phyloP scores from a whole-genome alignment of 2,329 filamentous ascomycete species.

The Trichophyton simii region DNA sequence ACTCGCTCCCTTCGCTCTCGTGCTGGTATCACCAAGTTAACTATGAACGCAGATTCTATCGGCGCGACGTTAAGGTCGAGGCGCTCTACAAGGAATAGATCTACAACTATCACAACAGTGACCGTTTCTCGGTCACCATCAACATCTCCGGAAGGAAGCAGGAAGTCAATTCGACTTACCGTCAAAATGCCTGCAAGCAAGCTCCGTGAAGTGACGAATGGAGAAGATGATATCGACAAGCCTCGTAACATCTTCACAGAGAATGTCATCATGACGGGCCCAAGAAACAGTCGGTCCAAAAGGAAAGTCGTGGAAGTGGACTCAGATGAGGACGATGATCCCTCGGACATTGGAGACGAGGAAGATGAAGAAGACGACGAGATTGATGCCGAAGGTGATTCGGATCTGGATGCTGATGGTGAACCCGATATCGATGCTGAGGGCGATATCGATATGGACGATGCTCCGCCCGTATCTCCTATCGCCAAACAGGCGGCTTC shows the following conservation, averaged over 20 bases:
- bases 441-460: conserved; percentile 35
- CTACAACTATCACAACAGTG: conserved; percentile 20
- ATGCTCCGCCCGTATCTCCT: conserved; percentile 29
- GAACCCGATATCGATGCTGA: conserved; percentile 21
- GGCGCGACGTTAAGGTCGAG: conserved; percentile 27
- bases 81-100: conserved; percentile 23
- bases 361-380: conserved; percentile 33
- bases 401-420: conserved; percentile 20
- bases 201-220: conserved; percentile 35
- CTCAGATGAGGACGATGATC: conserved; percentile 36
- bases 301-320: conserved; percentile 35
- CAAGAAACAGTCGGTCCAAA: conserved; percentile 34
- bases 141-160: conserved; percentile 24
- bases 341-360: conserved; percentile 32
- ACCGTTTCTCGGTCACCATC: conserved; percentile 28
- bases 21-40: conserved; percentile 18
- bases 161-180: conserved; percentile 35
- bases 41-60: conserved; percentile 20
- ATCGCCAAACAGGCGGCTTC: conserved; percentile 24
- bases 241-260: conserved; percentile 35
- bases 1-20: conserved; percentile 31
- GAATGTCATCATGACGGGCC: conserved; percentile 34
- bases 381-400: conserved; percentile 23
- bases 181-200: conserved; percentile 40
- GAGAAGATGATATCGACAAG: conserved; percentile 16